Evolutionary conservation across 805 yeast genomes (phyloP), one percentile per base, ranked within the genome.

Genomic region (Teunomyces barrocoloradensis): DNA sequence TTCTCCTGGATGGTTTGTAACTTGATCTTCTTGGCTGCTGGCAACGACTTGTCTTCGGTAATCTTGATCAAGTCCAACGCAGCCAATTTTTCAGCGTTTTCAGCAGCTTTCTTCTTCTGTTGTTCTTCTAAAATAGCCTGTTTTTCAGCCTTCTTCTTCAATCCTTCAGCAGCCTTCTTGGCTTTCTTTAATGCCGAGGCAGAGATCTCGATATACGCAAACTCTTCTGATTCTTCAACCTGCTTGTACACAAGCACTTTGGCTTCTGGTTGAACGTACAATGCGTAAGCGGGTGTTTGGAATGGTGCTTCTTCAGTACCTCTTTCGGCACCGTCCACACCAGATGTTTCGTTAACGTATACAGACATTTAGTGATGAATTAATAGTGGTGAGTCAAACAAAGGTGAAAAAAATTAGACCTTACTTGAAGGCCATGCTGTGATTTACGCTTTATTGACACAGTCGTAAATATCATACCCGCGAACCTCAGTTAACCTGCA

Each of bases 141-240:
- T 72, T 85, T 86, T 52, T 83, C 89, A 44, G 75, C 79, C 68
- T 84, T 87, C 74, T 91, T 92, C 71, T 81, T 89, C 53, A 94
- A 74, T 4, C 96, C 92, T 29, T 91, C 97, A 48, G 87, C 94
- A 50, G 96, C 97, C 68, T 94, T 94, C 69, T 88, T 89, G 58
- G 98, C 97, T 73, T 92, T 94, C 74, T 94, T 94, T 64, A 92
- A 73, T 5, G 96, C 97, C 45, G 95, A 84, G 4, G 96, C 89
- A 13, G 90, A 76, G 63, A 95, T 91, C 59, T 86, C 92, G 56
- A 73, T 79, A 64, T 79, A 92, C 27, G 69, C 82, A 35, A 77
- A 80, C 53, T 71, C 74, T 34, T 65, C 69, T 6, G 63, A 49
- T 43, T 79, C 86, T 52, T 80, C 89, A 34, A 71, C 72, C 56